Conservation (phyloP, 1,284 basidiomycete genomes). For the Mycena citricolor region DNA sequence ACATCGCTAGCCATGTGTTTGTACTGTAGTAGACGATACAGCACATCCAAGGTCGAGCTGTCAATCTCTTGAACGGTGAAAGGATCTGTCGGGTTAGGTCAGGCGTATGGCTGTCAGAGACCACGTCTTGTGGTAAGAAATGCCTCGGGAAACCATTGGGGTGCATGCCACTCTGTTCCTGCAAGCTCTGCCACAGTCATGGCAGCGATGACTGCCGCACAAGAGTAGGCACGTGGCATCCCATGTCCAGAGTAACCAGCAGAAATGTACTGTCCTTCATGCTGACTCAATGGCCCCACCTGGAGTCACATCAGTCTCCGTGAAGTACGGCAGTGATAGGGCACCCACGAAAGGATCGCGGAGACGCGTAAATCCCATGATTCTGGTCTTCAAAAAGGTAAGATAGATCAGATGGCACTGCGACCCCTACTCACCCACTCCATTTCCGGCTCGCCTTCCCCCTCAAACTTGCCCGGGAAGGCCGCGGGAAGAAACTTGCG, state of each 20-base stretch:
- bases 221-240: slow-evolving; percentile 75
- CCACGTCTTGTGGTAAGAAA: too few relatives aligned
- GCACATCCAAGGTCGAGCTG: too few relatives aligned
- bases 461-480: slow-evolving; percentile 56
- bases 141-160: slow-evolving; percentile 59
- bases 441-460: slow-evolving; percentile 53
- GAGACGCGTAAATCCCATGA: slow-evolving; percentile 73
- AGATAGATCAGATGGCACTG: neutral
- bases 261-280: slow-evolving; percentile 69
- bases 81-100: too few relatives aligned
- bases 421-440: slow-evolving; percentile 61
- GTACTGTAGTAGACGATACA: too few relatives aligned
- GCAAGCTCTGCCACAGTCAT: slow-evolving; percentile 61
- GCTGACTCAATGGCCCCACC: too few relatives aligned
- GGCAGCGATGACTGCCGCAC: slow-evolving; percentile 63
- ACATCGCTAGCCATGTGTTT: too few relatives aligned
- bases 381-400: slow-evolving; percentile 57
- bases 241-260: slow-evolving; percentile 81
- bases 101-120: too few relatives aligned
- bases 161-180: slow-evolving; percentile 47
- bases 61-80: too few relatives aligned
- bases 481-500: slow-evolving; percentile 56
- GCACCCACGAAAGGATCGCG: slow-evolving; percentile 68
- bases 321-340: slow-evolving; percentile 6
- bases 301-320: too few relatives aligned